Evolutionary conservation across 1,284 basidiomycete genomes (phyloP).

Genomic region (Wolfiporia cocos): DNA sequence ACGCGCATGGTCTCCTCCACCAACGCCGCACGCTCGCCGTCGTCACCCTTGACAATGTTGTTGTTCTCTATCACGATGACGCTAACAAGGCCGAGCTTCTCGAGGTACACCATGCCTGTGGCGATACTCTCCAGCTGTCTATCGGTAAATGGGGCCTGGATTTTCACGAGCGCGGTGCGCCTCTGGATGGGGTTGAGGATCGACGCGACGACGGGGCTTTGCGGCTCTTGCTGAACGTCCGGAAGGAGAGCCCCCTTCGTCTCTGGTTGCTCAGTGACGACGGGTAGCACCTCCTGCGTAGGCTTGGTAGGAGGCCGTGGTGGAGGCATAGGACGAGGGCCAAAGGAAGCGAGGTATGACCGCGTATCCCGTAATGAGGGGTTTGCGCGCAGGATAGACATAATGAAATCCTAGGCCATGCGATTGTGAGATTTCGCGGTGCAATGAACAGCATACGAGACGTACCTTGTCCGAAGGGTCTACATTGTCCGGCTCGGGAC

Average conservation of each 20-base stretch:
- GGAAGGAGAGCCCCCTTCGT: slow-evolving; percentile 17
- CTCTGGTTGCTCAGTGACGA: slow-evolving; percentile 13
- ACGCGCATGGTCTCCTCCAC: slow-evolving; percentile 79
- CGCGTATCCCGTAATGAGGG: slow-evolving; percentile 90
- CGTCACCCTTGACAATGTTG: slow-evolving; percentile 60
- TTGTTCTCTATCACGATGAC: slow-evolving; percentile 95
- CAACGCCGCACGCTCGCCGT: slow-evolving; percentile 56
- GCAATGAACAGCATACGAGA: slow-evolving; percentile 5
- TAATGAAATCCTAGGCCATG: slow-evolving; percentile 81
- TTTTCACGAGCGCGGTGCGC: slow-evolving; percentile 91
- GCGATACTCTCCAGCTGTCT: slow-evolving; percentile 92
- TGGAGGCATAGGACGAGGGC: slow-evolving; percentile 36
- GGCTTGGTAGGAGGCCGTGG: slow-evolving; percentile 16
- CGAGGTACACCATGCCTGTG: slow-evolving; percentile 90
- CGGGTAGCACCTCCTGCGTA: slow-evolving; percentile 7
- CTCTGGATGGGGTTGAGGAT: slow-evolving; percentile 80
- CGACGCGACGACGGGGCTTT: slow-evolving; percentile 68
- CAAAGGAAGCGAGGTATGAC: slow-evolving; percentile 86
- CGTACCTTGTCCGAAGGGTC: slow-evolving; percentile 49
- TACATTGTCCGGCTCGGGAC: slow-evolving; percentile 37
- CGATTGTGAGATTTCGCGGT: slow-evolving; percentile 2
- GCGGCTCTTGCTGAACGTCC: slow-evolving; percentile 24
- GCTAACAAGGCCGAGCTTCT: slow-evolving; percentile 91
- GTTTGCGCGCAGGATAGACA: slow-evolving; percentile 91
- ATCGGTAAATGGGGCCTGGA: slow-evolving; percentile 97